Conservation (phyloP, 345 rosid genomes). For the Lenwebbia sp. region DNA sequence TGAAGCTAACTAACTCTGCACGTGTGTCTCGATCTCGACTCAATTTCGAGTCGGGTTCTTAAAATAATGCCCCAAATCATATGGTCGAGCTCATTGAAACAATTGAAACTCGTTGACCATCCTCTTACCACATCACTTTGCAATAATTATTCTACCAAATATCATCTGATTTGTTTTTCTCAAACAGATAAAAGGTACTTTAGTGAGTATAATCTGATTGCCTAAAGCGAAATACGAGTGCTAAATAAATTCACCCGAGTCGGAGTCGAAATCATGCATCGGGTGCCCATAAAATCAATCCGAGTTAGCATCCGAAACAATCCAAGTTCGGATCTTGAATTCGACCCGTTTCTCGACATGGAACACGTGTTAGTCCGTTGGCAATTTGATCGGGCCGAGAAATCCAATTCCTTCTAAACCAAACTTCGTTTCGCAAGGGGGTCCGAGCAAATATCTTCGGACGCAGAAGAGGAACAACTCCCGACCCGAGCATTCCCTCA, state of each 20-base stretch:
- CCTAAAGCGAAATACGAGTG: background rate
- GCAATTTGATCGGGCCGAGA: background rate
- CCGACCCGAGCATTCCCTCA: background rate
- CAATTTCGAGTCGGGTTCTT: background rate
- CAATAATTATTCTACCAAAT: background rate
- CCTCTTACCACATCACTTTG: too few relatives aligned
- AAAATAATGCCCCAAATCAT: background rate
- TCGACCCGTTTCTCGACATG: background rate
- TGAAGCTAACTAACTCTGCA: background rate
- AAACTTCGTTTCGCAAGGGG: fast-evolving
- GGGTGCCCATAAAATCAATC: fast-evolving
- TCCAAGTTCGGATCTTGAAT: background rate
- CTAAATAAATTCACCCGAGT: background rate
- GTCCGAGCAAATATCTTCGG: background rate
- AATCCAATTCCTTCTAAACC: background rate
- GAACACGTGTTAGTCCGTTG: background rate
- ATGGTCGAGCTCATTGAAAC: background rate
- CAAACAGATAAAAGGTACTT: background rate
- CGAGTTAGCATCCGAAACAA: background rate
- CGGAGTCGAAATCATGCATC: background rate
- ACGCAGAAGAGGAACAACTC: background rate
- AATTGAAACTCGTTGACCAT: background rate
- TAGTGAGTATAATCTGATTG: fast-evolving
- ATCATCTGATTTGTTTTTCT: background rate
- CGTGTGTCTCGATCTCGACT: background rate